Evolutionary conservation across 805 yeast genomes (phyloP), one percentile per base, ranked within the genome.

Genomic region (Pichia pseudocactophila): DNA sequence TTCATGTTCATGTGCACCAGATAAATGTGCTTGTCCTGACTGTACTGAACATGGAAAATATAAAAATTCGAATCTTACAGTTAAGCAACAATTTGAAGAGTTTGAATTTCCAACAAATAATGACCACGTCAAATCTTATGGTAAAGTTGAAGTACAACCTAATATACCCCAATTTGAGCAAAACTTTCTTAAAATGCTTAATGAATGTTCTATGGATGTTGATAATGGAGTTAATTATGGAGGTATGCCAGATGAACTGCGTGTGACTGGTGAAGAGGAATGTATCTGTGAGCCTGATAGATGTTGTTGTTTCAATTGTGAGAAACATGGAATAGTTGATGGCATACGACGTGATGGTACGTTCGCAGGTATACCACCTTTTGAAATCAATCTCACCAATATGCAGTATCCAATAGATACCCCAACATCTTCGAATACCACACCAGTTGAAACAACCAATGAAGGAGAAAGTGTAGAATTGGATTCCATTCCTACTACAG

Each of bases 291-390:
- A 51, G 4, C 52, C 56, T 4, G 61, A 59, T 18, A 59, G 57
- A 27, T 63, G 68, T 42, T 55, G 50, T 13, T 63, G 68, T 41
- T 59, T 51, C 34, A 56, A 61, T 37, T 63, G 67, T 52, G 61
- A 52, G 12, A 30, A 47, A 8, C 68, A 63, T 46, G 64, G 64
- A 2, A 62, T 62, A 5, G 49, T 49, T 1, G 46, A 57, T 34
- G 67, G 66, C 9, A 40, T 61, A 3, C 46, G 64, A 4, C 34
- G 49, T 2, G 63, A 59, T 44, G 64, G 63, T n/a, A 47, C 48
- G 2, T 30, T 48, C 5, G 39, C 30, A 7, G 28, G 20, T 33
- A 25, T 27, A 22, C 18, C 30, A 26, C 47, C 40, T 11, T 7
- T n/a, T 10, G 45, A 40, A 16, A 37, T 45, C 17, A 47, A 48